Base-by-base conservation (phyloP, 257 asterid genomes). In the Solanum clarkiae region DNA sequence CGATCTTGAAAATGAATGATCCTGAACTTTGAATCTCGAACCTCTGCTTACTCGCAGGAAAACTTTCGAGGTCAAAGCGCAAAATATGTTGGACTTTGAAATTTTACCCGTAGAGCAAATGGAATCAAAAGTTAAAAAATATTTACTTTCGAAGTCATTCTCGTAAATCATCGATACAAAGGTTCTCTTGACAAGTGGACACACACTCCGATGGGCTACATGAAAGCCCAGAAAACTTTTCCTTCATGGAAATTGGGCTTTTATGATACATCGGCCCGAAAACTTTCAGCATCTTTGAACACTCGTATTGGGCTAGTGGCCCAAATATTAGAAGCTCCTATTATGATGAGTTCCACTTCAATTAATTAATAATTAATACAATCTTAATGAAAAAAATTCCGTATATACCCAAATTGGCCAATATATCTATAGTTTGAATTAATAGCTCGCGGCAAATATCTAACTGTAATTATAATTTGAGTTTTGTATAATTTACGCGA, bases 401-500 rank as follows among this genome's bases (percentile, higher is more conserved):
- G 36, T 32, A 32, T 32, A 32, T 3, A 32, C 2, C 36, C 36
- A 32, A 32, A 32, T 32, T 32, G 3, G 4, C 4, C 0, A 32
- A 32, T 32, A 3, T 29, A 29, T 2, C 2, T 2, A 29, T 32
- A 32, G 36, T 32, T 32, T 32, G 36, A 32, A 32, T 32, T 32
- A 32, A 32, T 0, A 4, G 1, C 36, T 32, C 0, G 32, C 36
- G 36, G 0, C 0, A 32, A 32, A 32, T 0, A 32, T 32, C 4
- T 3, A 32, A 32, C 36, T 32, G 4, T 32, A 32, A 32, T 32
- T 32, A 32, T 4, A 32, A 0, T 32, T 32, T 0, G 0, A 32
- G 4, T 32, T 32, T 32, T 32, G 4, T 3, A 2, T 32, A 32
- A 32, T 32, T 32, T 32, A 32, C 4, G 36, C 4, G 36, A 3